Evolutionary conservation across 73 alveolate genomes (phyloP), one percentile per base, ranked within the genome.

Genomic region (Effrenium voratum): DNA sequence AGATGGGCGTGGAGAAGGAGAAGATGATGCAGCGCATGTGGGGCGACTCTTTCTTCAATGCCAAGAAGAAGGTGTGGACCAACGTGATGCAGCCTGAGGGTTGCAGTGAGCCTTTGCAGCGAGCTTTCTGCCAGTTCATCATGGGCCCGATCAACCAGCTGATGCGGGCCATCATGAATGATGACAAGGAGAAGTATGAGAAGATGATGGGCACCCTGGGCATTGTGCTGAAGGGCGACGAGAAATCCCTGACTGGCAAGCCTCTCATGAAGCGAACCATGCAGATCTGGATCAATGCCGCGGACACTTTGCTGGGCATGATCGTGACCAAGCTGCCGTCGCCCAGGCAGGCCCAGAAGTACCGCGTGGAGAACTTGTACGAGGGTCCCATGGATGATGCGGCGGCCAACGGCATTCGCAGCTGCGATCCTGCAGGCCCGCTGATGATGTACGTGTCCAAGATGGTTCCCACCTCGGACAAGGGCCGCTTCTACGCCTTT

Each of bases 311-410:
- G 92, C 99, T 99, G 63, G 99, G 99, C 95, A 99, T 99, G 99
- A 99, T 99, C 93, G 99, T 99, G 99, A 75, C 99, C 99, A 99
- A 99, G 98, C 99, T 99, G 93, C 99, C 99, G 36, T 99, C 99
- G 92, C 99, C 99, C 63, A 99, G 99, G 75, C 96, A 66, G 77
- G 99, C 99, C 77, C 99, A 99, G 99, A 99, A 99, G 99, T 99
- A 99, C 99, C 99, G 99, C 98, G 99, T 99, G 90, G 99, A 99
- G 87, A 99, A 99, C 98, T 99, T 99, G 87, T 99, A 99, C 99
- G 99, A 99, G 99, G 99, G 99, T 91, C 99, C 99, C 32, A 94
- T 97, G 99, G 99, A 99, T 96, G 99, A 99, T 99, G 99, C 99
- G 77, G 99, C 99, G 99, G 99, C 99, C 68, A 91, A 75, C 73